These are phyloP conservation scores for Exophiala dermatitidis DNA, from an alignment of 2,329 filamentous ascomycete genomes.

Conservation along the genomic window DNA sequence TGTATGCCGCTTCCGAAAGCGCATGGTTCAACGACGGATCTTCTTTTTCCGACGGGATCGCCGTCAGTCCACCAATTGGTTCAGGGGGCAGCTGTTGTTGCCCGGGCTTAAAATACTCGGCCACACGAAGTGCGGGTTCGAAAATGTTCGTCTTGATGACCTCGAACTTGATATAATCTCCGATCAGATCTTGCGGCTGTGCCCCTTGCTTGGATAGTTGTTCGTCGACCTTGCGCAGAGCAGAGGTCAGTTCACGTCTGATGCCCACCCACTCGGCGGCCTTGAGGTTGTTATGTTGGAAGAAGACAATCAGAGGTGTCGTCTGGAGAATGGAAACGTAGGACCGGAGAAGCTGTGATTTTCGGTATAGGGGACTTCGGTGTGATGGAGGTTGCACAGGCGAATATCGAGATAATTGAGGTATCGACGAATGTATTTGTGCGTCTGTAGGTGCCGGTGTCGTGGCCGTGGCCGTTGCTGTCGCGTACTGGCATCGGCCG, in stretches of 20 bases:
- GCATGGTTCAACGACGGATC: slow-evolving; percentile 49
- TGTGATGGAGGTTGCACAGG: slow-evolving; percentile 78
- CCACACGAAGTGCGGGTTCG: slow-evolving; percentile 71
- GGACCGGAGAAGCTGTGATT: slow-evolving; percentile 77
- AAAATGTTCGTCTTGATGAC: slow-evolving; percentile 87
- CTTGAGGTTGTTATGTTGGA: slow-evolving; percentile 71
- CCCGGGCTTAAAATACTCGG: slow-evolving; percentile 68
- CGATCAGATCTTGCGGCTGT: slow-evolving; percentile 39
- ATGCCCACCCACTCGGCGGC: slow-evolving; percentile 68
- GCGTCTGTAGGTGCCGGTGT: slow-evolving; percentile 49
- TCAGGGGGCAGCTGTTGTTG: slow-evolving; percentile 27
- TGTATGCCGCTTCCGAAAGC: slow-evolving; percentile 51
- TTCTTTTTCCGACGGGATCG: slow-evolving; percentile 29
- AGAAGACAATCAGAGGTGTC: slow-evolving; percentile 75
- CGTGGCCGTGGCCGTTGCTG: slow-evolving; percentile 44
- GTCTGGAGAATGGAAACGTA: slow-evolving; percentile 85
- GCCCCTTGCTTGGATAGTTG: slow-evolving; percentile 51
- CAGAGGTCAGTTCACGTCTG: slow-evolving; percentile 58
- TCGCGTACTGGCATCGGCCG: slow-evolving; percentile 34
- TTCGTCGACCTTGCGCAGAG: slow-evolving; percentile 60
- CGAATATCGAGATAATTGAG: slow-evolving; percentile 47
- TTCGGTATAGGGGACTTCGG: slow-evolving; percentile 76
- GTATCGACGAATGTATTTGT: slow-evolving; percentile 38
- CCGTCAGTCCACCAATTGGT: slow-evolving; percentile 27
- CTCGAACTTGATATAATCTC: slow-evolving; percentile 64